phyloP scores from a whole-genome alignment of 1,139 yeast genomes.

The Scheffersomyces quercinus region DNA sequence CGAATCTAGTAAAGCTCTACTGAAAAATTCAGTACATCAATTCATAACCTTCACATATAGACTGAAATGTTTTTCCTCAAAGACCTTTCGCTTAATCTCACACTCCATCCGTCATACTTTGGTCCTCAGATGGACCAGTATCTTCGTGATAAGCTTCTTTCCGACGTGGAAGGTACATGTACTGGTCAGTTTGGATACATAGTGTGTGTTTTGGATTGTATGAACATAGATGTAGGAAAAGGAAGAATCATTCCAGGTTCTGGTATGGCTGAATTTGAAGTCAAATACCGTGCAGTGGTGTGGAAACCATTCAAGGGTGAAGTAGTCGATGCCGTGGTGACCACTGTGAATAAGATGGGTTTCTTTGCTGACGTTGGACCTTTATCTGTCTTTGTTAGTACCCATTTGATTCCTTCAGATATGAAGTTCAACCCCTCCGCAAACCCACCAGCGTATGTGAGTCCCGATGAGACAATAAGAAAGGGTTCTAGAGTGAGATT shows the following conservation, averaged over 20 bases:
- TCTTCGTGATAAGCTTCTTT: constrained; percentile 81
- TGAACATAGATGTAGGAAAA: constrained; percentile 92
- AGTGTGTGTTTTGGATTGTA: constrained; percentile 92
- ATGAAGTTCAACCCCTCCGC: constrained; percentile 94
- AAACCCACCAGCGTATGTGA: constrained; percentile 97
- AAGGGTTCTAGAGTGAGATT: constrained; percentile 92
- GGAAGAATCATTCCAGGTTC: constrained; percentile 87
- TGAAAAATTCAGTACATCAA: too few species aligned
- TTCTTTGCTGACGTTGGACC: constrained; percentile 99
- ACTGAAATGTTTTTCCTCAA: constrained; percentile 53
- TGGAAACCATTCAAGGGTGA: constrained; percentile 99
- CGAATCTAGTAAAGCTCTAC: too few species aligned
- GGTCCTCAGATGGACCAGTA: constrained; percentile 98
- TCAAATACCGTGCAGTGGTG: constrained; percentile 92
- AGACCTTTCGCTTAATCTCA: constrained; percentile 86
- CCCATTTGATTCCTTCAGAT: constrained; percentile 92
- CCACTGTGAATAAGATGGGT: constrained; percentile 94
- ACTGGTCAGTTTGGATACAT: constrained; percentile 99
- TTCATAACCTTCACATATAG: constrained; percentile 1
- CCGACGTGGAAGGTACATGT: constrained; percentile 98
- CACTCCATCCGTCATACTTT: constrained; percentile 94
- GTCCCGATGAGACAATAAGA: constrained; percentile 92
- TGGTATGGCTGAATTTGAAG: constrained; percentile 96
- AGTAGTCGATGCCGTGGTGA: constrained; percentile 94
- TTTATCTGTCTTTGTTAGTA: constrained; percentile 87